Conservation (phyloP, 352 stramenopile genomes). For the Globisporangium paddicum region DNA sequence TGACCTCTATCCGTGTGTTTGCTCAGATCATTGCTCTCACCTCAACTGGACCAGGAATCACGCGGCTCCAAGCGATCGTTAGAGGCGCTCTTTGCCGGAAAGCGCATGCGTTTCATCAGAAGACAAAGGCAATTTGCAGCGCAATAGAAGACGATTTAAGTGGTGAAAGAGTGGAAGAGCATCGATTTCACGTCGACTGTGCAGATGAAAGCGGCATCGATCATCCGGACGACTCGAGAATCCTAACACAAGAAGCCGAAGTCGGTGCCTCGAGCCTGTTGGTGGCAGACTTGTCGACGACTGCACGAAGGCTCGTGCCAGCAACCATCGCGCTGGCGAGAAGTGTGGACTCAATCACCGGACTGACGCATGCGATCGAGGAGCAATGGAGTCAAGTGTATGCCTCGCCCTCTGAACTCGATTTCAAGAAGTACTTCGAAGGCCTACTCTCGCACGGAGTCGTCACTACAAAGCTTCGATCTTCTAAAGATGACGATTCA, state of each 20-base stretch:
- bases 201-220: neutral
- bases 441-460: neutral
- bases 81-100: constrained; percentile 22
- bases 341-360: constrained; percentile 1
- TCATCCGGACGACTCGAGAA: neutral
- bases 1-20: neutral
- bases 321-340: constrained; percentile 5
- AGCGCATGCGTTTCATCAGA: neutral
- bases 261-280: neutral
- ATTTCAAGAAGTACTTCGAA: constrained; percentile 9
- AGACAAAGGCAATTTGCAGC: neutral
- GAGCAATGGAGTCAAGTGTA: constrained; percentile 9
- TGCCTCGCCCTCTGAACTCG: neutral
- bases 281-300: neutral
- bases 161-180: neutral
- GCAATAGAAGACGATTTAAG: neutral
- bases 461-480: neutral
- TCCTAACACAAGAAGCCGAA: neutral
- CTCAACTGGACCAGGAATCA: constrained; percentile 19
- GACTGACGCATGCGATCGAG: constrained; percentile 12
- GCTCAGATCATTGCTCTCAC: constrained; percentile 26
- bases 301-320: constrained; percentile 4
- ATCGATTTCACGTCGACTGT: neutral
- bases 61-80: constrained; percentile 30
- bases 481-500: too few species aligned